Conservation (phyloP, 129 eudicot genomes). For the Gnaphalium uliginosum region DNA sequence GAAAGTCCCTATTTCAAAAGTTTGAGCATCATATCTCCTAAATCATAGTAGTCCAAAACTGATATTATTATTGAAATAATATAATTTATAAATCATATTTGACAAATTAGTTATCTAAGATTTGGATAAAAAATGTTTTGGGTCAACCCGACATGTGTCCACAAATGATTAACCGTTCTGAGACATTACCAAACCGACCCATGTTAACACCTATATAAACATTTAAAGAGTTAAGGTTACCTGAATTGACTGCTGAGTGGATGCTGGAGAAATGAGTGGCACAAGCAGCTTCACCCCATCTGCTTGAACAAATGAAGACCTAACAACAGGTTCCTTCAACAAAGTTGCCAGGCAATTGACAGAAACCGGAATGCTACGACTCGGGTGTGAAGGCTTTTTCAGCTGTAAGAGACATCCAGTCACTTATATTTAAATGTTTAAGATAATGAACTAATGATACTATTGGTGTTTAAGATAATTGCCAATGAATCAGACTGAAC, state of each 20-base stretch:
- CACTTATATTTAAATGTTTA: neutral
- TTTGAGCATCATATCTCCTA: neutral
- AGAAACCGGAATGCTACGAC: conserved; percentile 64
- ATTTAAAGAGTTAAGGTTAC: conserved; percentile 32
- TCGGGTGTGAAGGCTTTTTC: conserved; percentile 91
- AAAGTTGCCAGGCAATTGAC: conserved; percentile 71
- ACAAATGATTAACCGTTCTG: neutral
- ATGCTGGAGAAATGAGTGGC: conserved; percentile 88
- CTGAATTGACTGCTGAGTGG: conserved; percentile 98
- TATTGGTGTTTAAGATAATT: neutral
- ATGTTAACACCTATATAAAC: neutral
- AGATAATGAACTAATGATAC: neutral
- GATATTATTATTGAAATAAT: neutral
- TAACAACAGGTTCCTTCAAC: conserved; percentile 74
- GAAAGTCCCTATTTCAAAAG: neutral
- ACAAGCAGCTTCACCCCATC: conserved; percentile 93
- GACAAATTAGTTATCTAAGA: neutral
- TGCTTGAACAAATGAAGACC: conserved; percentile 89
- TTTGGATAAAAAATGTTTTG: neutral
- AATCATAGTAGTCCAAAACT: neutral
- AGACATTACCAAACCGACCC: neutral
- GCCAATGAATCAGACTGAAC: neutral
- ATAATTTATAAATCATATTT: neutral
- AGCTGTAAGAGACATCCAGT: conserved; percentile 48
- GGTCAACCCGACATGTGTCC: neutral